Base-by-base conservation (phyloP, 345 rosid species). In the Linum usitatissimum region DNA sequence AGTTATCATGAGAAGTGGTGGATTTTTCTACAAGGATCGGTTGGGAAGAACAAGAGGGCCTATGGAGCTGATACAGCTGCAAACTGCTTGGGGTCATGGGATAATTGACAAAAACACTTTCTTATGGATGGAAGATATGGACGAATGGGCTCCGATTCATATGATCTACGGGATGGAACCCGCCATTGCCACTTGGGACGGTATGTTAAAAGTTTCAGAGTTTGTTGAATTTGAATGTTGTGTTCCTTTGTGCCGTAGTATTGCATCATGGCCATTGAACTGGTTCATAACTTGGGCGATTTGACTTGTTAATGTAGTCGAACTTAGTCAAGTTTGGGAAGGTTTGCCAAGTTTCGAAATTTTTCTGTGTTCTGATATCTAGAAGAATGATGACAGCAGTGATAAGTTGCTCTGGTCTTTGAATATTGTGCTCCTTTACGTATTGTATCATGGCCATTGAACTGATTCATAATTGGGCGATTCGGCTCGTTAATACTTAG, bases 111-210 rank as follows among this genome's bases (percentile, higher is more conserved):
- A 81, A 58, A 78, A 91, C 65, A 91, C 98, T n/a, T 91, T 91
- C 77, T 66, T 91, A 51, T 91, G 96, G 98, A 87, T 89, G 14
- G 91, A 86, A 38, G 98, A 84, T 75, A 79, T 91, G 91, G 96
- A 86, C 73, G 98, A 88, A 75, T 88, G 96, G 98, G 94, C 86
- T 5, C 98, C 98, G 1, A 91, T 91, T 75, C 91, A 82, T 71
- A 91, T 91, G 98, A 71, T 91, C 65, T 88, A 91, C 59, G 95
- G 96, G 78, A 55, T 91, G 78, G 98, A 91, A 69, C 89, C 75
- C 45, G 95, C 98, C 9, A 85, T 91, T 75, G 96, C 91, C 59
- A 84, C 95, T 66, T 91, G 98, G 98, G 96, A 91, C 84, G 96
- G 98, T 91, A 66, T 60, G 75, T 70, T 14, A 10, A 18, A 23